Evolutionary conservation across 306 rosid genomes (phyloP).

Genomic region (Fragaria iinumae): DNA sequence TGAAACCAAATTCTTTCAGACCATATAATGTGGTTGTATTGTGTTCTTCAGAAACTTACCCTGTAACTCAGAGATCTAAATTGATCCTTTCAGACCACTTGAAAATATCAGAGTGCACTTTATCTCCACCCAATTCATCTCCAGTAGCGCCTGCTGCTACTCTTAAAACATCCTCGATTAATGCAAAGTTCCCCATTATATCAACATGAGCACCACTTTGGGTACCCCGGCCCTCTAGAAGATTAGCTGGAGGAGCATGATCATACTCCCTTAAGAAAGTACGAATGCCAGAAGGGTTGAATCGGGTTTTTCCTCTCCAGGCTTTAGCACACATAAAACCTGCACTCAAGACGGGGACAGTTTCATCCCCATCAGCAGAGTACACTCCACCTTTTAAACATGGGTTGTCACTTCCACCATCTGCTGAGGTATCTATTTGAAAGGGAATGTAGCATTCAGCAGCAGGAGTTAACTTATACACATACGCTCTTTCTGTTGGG

Average conservation of each 20-base stretch:
- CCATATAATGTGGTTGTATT: not conserved
- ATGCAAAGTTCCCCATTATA: constrained; percentile 82
- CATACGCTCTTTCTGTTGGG: constrained; percentile 84
- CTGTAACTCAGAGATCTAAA: constrained; percentile 45
- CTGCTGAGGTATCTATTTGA: constrained; percentile 70
- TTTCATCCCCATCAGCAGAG: constrained; percentile 70
- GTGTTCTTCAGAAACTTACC: constrained; percentile 35
- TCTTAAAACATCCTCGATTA: constrained; percentile 72
- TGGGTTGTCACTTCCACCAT: constrained; percentile 50
- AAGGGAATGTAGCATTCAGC: constrained; percentile 77
- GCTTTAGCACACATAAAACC: constrained; percentile 85
- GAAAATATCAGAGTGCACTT: constrained; percentile 63
- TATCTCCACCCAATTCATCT: constrained; percentile 73
- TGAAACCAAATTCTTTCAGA: not conserved
- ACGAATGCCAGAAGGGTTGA: constrained; percentile 74
- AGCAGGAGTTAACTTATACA: constrained; percentile 54
- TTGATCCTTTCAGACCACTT: constrained; percentile 62
- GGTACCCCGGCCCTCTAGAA: constrained; percentile 85
- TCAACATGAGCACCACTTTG: constrained; percentile 88
- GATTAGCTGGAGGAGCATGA: constrained; percentile 84
- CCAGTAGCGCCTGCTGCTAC: constrained; percentile 83
- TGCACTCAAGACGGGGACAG: constrained; percentile 79
- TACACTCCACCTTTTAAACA: constrained; percentile 75
- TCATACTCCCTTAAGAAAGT: constrained; percentile 68
- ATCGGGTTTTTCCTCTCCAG: constrained; percentile 81